Conservation (phyloP, 2,329 filamentous ascomycete genomes). For the Fusarium clavum region DNA sequence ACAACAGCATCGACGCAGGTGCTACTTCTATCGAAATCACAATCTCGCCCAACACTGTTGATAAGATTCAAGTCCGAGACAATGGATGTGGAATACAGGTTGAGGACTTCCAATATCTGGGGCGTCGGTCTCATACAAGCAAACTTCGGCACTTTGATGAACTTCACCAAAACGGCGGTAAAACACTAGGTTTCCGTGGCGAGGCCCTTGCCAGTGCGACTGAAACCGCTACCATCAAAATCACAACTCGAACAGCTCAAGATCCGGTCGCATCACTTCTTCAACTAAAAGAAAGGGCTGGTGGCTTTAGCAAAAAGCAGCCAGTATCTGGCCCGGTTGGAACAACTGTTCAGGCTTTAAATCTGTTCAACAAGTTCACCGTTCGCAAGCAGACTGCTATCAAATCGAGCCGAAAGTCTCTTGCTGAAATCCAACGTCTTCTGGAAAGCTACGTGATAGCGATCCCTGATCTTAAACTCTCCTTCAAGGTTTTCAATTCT, state of each 20-base stretch:
- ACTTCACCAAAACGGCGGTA: constrained; percentile 65
- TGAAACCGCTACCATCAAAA: constrained; percentile 66
- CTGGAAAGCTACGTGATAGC: constrained; percentile 75
- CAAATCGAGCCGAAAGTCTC: constrained; percentile 67
- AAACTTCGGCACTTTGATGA: constrained; percentile 76
- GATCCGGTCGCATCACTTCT: constrained; percentile 68
- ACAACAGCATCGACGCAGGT: constrained; percentile 79
- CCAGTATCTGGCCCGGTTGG: constrained; percentile 69
- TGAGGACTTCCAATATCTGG: constrained; percentile 71
- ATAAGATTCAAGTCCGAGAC: constrained; percentile 76
- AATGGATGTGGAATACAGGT: constrained; percentile 77
- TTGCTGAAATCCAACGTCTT: constrained; percentile 69
- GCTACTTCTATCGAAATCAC: constrained; percentile 74
- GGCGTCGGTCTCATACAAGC: constrained; percentile 77
- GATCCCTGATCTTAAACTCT: constrained; percentile 70
- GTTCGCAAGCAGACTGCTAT: constrained; percentile 70
- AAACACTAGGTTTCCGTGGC: constrained; percentile 79
- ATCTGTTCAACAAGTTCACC: constrained; percentile 70
- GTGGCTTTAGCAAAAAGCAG: constrained; percentile 48
- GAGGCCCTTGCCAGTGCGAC: constrained; percentile 77
- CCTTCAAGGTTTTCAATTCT: constrained; percentile 68
- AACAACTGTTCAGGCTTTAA: constrained; percentile 71
- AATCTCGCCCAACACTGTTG: constrained; percentile 73
- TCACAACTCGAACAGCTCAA: constrained; percentile 72
- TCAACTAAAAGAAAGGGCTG: constrained; percentile 53